phyloP scores from a whole-genome alignment of 257 asterid genomes.

The Agastache rugosa region DNA sequence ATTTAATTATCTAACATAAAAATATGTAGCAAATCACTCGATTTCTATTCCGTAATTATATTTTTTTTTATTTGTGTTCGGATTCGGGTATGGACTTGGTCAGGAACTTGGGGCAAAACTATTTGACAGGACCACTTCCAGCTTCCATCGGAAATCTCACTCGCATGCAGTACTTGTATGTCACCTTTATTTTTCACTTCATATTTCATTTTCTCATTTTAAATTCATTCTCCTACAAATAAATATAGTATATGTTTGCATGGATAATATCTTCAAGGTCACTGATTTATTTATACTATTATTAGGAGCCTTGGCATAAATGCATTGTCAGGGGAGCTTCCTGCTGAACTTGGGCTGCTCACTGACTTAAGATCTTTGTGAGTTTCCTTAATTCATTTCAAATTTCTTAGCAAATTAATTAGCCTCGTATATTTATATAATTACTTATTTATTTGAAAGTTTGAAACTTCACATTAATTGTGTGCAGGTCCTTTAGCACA shows the following conservation, averaged over 20 bases:
- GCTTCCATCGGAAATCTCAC: slow-evolving; percentile 60
- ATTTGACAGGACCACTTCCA: slow-evolving; percentile 72
- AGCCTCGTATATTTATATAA: neutral
- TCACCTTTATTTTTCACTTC: neutral
- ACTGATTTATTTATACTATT: neutral
- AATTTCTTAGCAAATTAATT: neutral
- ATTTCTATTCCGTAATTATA: too few species aligned
- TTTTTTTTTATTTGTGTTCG: too few species aligned
- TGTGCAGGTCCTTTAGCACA: slow-evolving; percentile 52
- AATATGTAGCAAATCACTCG: too few species aligned
- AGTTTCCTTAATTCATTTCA: slow-evolving; percentile 25
- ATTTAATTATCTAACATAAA: too few species aligned
- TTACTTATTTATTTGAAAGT: neutral
- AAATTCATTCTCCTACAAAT: neutral
- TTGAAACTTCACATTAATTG: slow-evolving; percentile 20
- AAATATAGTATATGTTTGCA: too few species aligned
- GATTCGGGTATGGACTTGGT: neutral
- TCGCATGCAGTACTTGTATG: slow-evolving; percentile 77
- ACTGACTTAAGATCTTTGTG: slow-evolving; percentile 68
- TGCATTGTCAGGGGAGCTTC: slow-evolving; percentile 76
- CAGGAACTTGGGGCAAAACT: slow-evolving; percentile 66
- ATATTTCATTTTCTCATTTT: neutral
- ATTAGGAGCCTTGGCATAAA: slow-evolving; percentile 61
- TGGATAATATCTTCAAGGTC: neutral
- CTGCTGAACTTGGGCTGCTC: slow-evolving; percentile 72